These are phyloP conservation scores for Chamaecrista fasciculata DNA, from an alignment of 306 rosid genomes.

Conservation along the genomic window DNA sequence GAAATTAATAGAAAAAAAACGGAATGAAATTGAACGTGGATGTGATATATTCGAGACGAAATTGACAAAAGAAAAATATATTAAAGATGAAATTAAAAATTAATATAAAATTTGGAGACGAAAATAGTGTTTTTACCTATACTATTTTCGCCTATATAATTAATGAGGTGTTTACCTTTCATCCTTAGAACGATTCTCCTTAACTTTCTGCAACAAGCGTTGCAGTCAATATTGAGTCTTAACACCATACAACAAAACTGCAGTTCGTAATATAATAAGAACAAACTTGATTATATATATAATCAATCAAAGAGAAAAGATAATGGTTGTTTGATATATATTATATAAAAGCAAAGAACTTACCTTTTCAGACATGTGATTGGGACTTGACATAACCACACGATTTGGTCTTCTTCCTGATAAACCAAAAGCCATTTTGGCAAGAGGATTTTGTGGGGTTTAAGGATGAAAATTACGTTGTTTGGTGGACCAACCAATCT, in stretches of 20 bases:
- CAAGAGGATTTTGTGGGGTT: conserved; percentile 18
- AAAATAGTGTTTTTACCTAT: too few species aligned
- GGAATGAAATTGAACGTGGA: too few species aligned
- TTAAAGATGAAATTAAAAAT: too few species aligned
- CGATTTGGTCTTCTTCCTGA: conserved; percentile 14
- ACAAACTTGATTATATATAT: neutral
- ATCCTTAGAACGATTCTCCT: conserved; percentile 43
- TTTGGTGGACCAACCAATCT: neutral
- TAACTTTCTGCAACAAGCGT: conserved; percentile 47
- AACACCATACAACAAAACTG: conserved; percentile 53
- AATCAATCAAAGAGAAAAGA: neutral
- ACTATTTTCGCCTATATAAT: too few species aligned
- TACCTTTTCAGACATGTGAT: conserved; percentile 45
- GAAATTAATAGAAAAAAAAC: too few species aligned
- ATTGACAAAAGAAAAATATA: too few species aligned
- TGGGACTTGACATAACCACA: conserved; percentile 18
- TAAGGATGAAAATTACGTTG: conserved; percentile 21
- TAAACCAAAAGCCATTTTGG: conserved; percentile 9
- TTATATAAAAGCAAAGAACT: conserved; percentile 28
- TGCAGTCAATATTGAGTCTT: conserved; percentile 60
- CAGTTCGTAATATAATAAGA: conserved; percentile 12
- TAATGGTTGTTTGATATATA: neutral
- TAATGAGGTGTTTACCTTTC: conserved; percentile 48
- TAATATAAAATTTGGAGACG: too few species aligned
- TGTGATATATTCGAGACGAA: too few species aligned